Conservation (phyloP, 371 early-diverging fungal genomes). For the Dichotomocladium elegans region DNA sequence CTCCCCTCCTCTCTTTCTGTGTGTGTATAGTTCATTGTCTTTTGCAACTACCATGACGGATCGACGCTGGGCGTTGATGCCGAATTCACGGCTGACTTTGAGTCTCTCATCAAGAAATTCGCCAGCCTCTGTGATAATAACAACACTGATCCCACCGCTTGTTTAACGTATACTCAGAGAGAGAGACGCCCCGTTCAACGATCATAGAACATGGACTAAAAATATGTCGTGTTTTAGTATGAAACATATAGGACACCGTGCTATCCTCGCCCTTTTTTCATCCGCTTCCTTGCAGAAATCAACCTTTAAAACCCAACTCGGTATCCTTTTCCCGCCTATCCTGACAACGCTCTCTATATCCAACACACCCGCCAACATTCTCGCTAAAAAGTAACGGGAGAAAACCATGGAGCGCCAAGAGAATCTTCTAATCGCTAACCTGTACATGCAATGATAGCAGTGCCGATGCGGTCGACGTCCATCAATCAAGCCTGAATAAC, state of each 20-base stretch:
- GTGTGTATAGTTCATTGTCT: conserved; percentile 51
- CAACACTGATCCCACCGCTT: too few species aligned
- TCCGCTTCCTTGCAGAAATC: conserved; percentile 54
- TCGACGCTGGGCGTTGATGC: conserved; percentile 64
- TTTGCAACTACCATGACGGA: conserved; percentile 64
- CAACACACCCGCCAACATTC: conserved; percentile 18
- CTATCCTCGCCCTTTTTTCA: conserved; percentile 47
- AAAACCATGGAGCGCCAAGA: too few species aligned
- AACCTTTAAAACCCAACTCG: conserved; percentile 51
- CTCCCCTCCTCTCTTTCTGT: too few species aligned
- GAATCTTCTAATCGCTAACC: too few species aligned
- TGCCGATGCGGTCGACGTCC: conserved; percentile 15
- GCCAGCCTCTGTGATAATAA: conserved; percentile 42
- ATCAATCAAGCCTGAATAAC: conserved; percentile 18
- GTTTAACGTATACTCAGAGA: too few species aligned
- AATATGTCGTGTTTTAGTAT: conserved; percentile 19
- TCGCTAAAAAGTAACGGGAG: conserved; percentile 17
- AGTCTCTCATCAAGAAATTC: conserved; percentile 38
- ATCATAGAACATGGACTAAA: too few species aligned
- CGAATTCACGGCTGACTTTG: conserved; percentile 63
- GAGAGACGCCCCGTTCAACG: too few species aligned
- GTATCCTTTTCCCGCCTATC: conserved; percentile 54
- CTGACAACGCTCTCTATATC: conserved; percentile 40
- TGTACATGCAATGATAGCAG: conserved; percentile 1
- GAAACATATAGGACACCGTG: conserved; percentile 51